Base-by-base conservation (phyloP, 345 rosid species). In the Gossypium rotundifolium region DNA sequence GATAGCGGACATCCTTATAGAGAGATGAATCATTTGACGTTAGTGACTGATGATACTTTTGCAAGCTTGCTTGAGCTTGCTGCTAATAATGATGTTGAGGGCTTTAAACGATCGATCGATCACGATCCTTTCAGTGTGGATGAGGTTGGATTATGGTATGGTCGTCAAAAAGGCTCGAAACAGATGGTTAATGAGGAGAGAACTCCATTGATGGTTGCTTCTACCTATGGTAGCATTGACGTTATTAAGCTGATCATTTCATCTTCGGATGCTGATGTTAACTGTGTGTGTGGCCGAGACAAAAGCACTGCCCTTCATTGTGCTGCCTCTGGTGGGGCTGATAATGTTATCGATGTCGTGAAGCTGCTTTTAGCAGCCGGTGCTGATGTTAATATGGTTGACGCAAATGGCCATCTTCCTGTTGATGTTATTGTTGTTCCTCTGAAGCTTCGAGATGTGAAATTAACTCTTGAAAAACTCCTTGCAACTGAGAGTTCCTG, bases 161-260 rank as follows among this genome's bases (percentile, higher is more conserved):
- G 97, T 20, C 90, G 98, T 33, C 89, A 85, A 69, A 94, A 92
- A 79, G 97, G 97, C 1, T 85, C 88, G 0, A 94, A 93, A 76
- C 82, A 84, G 82, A 91, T 94, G 97, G 90, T 92, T 72, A 88
- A 88, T 79, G 87, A 88, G 55, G 87, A 87, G 60, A 84, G 97
- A 58, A 94, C 97, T 12, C 97, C 98, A 2, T 81, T 94, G 77
- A 94, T 94, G 98, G 98, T 94, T 25, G 94, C 98, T 74, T 89
- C 98, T 33, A 91, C 91, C 2, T 94, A 88, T 60, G 98, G 98
- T 29, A 90, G 97, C 59, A 71, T 88, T n/a, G 98, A 89, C 71
- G 90, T 91, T 29, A 85, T 92, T 38, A 92, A 83, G 72, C 77
- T 89, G 71, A 89, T 94, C 74, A 87, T 94, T 25, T 87, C 92